Evolutionary conservation across 2,329 filamentous ascomycete genomes (phyloP), one percentile per base, ranked within the genome.

Genomic region (Didymella pinodella): DNA sequence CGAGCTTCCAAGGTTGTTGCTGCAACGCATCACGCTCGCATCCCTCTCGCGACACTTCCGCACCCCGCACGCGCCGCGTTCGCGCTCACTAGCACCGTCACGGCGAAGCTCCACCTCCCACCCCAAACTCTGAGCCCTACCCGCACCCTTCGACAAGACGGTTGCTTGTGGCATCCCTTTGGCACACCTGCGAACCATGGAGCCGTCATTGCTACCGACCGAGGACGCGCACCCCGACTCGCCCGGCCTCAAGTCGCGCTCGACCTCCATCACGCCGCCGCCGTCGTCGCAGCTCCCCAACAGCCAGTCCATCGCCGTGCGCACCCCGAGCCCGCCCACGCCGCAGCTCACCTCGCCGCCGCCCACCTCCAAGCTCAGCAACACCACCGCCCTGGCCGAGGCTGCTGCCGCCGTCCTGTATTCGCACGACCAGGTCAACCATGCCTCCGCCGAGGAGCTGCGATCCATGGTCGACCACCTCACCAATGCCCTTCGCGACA

Each of bases 201-300:
- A 72, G 48, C 62, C 67, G 59, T 65, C 69, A 11, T 60, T 74
- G 65, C 63, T 76, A 64, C 69, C 71, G 40, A 71, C 73, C 46
- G 73, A 77, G 50, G 32, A 66, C 18, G 65, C 68, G 48, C 65
- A 59, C 36, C 68, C 71, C 22, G 66, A 65, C 51, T 74, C 73
- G 28, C 72, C 67, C 34, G 66, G 65, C 18, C 38, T 64, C 44
- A 58, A 44, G 36, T 67, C 65, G 46, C 59, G 48, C 36, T 73
- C 73, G 16, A 75, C 79, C 45, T 82, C 80, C 20, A 84, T 88
- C 78, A 89, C 87, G 12, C 86, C 87, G 12, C 41, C 87, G 25
- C 86, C 86, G 10, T 89, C 87, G 2, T 84, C 85, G 2, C 87
- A 89, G 68, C 70, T 84, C 7, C 80, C 81, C 44, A 61, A 68